Conservation (phyloP, 2,329 filamentous ascomycete genomes). For the Teratosphaeria gauchensis region DNA sequence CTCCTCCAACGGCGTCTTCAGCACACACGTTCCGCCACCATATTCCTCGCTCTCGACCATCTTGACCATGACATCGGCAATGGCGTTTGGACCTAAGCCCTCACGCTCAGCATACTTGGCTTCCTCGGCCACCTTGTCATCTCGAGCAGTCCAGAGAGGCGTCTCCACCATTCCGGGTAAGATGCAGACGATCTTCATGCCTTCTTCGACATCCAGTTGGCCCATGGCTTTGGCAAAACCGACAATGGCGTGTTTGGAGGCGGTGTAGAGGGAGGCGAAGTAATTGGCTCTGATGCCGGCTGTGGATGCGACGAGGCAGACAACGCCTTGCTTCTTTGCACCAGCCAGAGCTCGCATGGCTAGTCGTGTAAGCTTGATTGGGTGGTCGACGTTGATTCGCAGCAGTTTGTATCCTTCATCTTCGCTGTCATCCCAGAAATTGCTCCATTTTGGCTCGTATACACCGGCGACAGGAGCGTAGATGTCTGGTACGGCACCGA, state of each 20-base stretch:
- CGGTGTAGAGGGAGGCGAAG: constrained; percentile 26
- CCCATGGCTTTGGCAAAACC: constrained; percentile 30
- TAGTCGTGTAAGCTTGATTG: constrained; percentile 32
- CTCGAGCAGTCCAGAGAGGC: constrained; percentile 28
- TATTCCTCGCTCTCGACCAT: constrained; percentile 13
- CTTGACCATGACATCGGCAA: constrained; percentile 12
- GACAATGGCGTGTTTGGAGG: constrained; percentile 31
- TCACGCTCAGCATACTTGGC: constrained; percentile 9
- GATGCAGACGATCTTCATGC: constrained; percentile 27
- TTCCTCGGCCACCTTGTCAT: constrained; percentile 17
- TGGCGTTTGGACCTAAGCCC: constrained; percentile 11
- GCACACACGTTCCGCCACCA: constrained; percentile 14
- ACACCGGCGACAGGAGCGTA: constrained; percentile 20
- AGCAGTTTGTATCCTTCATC: constrained; percentile 24
- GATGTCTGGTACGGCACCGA: constrained; percentile 1
- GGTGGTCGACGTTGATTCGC: constrained; percentile 30
- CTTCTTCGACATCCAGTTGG: constrained; percentile 22
- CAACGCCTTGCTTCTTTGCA: constrained; percentile 27
- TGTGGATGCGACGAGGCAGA: constrained; percentile 24
- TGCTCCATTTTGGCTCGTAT: constrained; percentile 29
- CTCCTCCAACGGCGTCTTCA: constrained; percentile 7
- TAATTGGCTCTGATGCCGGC: constrained; percentile 26
- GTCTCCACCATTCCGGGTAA: constrained; percentile 24
- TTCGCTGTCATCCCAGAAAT: constrained; percentile 31
- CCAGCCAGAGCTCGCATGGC: constrained; percentile 24